phyloP scores from a whole-genome alignment of 169 alveolate genomes.

The Cystoisospora suis region DNA sequence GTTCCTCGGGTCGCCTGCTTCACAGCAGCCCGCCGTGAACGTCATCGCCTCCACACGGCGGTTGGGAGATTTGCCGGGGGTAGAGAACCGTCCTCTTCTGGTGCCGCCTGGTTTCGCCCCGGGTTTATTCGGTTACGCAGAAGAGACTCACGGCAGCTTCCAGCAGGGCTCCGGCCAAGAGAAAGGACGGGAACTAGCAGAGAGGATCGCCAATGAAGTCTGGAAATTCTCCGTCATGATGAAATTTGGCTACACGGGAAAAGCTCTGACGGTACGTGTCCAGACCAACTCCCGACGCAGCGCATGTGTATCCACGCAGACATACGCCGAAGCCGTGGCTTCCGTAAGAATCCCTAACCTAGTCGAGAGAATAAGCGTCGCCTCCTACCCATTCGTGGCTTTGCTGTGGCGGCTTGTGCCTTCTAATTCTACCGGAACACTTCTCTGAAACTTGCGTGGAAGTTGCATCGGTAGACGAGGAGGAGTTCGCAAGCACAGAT shows the following conservation, averaged over 20 bases:
- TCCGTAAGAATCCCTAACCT: no score
- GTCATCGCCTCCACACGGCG: neutral
- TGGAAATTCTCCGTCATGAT: constrained; percentile 33
- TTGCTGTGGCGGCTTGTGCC: no score
- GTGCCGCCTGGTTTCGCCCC: no score
- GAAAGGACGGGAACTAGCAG: neutral
- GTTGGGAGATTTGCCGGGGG: neutral
- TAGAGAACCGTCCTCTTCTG: neutral
- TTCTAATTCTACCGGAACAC: no score
- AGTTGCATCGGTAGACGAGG: no score
- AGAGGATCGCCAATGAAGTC: constrained; percentile 23
- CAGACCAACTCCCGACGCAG: no score
- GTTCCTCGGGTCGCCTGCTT: neutral
- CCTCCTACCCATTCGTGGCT: no score
- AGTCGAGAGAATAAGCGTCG: no score
- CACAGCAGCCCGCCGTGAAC: neutral
- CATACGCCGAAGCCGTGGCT: no score
- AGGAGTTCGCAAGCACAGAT: no score
- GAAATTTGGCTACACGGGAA: constrained; percentile 28
- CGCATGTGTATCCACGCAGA: no score
- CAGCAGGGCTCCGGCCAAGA: neutral
- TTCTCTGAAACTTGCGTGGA: no score
- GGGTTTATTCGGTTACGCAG: neutral
- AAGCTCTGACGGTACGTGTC: constrained; percentile 15
- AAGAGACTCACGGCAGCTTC: neutral